These are phyloP conservation scores for Jaapia argillacea DNA, from an alignment of 768 basidiomycete species.

Conservation along the genomic window DNA sequence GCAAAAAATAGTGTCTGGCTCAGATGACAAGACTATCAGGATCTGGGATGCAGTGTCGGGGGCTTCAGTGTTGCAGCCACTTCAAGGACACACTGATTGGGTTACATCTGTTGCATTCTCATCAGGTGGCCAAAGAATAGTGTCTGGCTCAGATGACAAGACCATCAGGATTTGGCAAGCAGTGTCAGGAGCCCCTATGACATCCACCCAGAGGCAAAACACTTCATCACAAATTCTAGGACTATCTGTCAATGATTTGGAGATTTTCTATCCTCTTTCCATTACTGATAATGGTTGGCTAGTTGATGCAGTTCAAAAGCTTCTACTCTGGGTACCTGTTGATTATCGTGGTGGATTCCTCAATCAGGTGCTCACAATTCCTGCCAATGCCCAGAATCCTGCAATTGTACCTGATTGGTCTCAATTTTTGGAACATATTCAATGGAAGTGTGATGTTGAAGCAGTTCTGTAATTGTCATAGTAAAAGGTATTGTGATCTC, in stretches of 20 bases:
- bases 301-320: neutral
- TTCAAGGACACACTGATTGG: neutral
- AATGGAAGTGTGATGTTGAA: no score
- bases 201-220: no score
- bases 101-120: no score
- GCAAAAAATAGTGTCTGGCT: neutral
- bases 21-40: neutral
- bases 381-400: no score
- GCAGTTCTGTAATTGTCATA: no score
- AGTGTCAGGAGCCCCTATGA: neutral
- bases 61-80: neutral
- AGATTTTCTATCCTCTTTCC: no score
- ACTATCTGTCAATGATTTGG: no score
- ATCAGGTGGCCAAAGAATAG: neutral
- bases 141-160: neutral
- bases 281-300: neutral
- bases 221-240: no score
- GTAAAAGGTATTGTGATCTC: no score
- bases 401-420: no score
- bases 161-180: constrained; percentile 1
- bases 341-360: neutral
- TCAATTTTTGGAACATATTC: no score
- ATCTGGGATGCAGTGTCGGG: neutral
- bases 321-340: neutral
- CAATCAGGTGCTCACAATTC: no score